Evolutionary conservation across 129 eudicot genomes (phyloP).

Genomic region (Smallanthus sonchifolius): DNA sequence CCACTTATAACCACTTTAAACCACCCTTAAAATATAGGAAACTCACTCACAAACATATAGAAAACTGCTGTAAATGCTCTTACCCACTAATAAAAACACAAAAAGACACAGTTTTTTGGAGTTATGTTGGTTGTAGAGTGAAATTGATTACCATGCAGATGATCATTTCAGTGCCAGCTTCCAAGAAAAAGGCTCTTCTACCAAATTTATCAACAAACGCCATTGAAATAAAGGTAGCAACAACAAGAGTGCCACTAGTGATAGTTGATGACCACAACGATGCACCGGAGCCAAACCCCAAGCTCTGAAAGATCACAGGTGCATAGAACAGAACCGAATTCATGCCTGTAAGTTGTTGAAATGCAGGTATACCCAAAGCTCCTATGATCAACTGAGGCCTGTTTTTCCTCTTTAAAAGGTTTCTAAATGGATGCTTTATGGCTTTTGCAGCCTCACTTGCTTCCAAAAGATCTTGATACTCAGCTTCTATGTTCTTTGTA

Average conservation of each 20-base stretch:
- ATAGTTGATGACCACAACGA: constrained; percentile 70
- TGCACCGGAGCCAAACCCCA: constrained; percentile 69
- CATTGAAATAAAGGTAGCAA: constrained; percentile 90
- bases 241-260: constrained; percentile 66
- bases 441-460: constrained; percentile 90
- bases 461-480: constrained; percentile 77
- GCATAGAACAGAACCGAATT: constrained; percentile 90
- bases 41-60: too few species aligned
- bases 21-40: too few species aligned
- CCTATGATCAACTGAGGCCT: constrained; percentile 76
- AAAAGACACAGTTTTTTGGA: neutral
- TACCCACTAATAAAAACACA: neutral
- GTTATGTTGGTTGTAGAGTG: neutral
- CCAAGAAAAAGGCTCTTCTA: constrained; percentile 70
- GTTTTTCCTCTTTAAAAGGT: constrained; percentile 64
- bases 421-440: constrained; percentile 71
- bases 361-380: constrained; percentile 81
- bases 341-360: constrained; percentile 86
- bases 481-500: constrained; percentile 74
- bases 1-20: too few species aligned
- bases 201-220: constrained; percentile 78
- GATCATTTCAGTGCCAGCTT: constrained; percentile 83
- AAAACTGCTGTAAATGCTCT: too few species aligned
- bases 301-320: constrained; percentile 87
- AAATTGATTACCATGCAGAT: constrained; percentile 53